Base-by-base conservation (phyloP, 495 filamentous ascomycete genomes). In the Talaromyces borbonicus region DNA sequence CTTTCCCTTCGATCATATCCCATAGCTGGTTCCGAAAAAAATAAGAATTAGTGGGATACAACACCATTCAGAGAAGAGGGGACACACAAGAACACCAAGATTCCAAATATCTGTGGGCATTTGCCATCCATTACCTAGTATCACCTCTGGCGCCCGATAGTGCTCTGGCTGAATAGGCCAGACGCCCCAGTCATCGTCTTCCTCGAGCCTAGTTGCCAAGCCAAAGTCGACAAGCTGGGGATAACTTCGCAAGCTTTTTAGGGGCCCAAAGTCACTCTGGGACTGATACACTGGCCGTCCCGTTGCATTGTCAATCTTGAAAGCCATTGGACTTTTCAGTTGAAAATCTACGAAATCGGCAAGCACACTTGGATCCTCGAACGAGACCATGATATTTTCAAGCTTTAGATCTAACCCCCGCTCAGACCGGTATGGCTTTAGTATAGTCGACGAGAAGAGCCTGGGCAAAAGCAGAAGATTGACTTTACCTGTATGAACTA, bases 71-170 rank as follows among this genome's bases (percentile, higher is more conserved):
- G 55, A 46, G 46, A 43, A 11, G 54, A 50, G 7, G 38, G 42
- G 30, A 57, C 66, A 36, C 52, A 78, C 73, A 55, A 77, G 55
- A 52, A 71, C 62, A 44, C 61, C 63, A 19, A 66, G 45, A 53
- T 63, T 66, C 61, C 63, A 69, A 43, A 69, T 66, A 43, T 71
- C 65, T 42, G 50, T 64, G 45, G 56, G 59, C 31, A 61, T 66
- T 27, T 51, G 53, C 65, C 65, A 69, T 19, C 54, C 52, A 22
- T 32, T 48, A 12, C 56, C 54, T 23, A 68, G 56, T 45, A 61
- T 53, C 22, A 66, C 63, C 45, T 69, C 66, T 26, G 66, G 66
- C 27, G 64, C 62, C n/a, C 53, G 62, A 53, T 55, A 69, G 29
- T 48, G 40, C 8, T 64, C 48, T 38, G 63, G 54, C 47, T 67